A percentile compares a stretch with the other conserved stretches of the same genome.
These are phyloP conservation scores for Tolypocladium capitatum DNA, from an alignment of 2,329 filamentous ascomycete genomes.

Conservation along the genomic window DNA sequence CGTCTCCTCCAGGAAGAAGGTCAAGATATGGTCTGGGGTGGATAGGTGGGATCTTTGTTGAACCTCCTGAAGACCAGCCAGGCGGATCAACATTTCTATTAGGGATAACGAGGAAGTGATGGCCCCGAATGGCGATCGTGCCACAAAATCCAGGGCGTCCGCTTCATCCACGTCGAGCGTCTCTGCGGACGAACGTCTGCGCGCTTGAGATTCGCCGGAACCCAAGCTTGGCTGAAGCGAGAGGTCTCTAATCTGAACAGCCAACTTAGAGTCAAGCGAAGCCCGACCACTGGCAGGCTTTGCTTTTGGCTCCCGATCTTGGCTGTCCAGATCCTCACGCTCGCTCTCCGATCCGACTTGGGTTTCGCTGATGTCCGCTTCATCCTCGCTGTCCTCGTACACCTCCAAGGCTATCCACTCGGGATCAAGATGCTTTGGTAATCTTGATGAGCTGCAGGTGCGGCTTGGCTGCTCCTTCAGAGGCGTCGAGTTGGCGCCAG, in stretches of 20 bases:
- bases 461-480: neutral
- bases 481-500: neutral
- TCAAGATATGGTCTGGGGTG: constrained; percentile 78
- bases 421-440: constrained; percentile 66
- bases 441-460: constrained; percentile 4
- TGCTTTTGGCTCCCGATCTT: constrained; percentile 3
- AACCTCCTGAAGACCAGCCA: constrained; percentile 81
- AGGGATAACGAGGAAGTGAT: constrained; percentile 53
- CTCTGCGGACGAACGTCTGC: neutral
- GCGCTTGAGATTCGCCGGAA: constrained; percentile 1
- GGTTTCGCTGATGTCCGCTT: constrained; percentile 10
- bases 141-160: constrained; percentile 15
- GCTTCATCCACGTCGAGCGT: neutral
- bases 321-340: constrained; percentile 25
- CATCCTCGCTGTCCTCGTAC: constrained; percentile 50
- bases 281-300: constrained; percentile 6
- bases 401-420: constrained; percentile 92
- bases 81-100: constrained; percentile 75
- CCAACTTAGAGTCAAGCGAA: constrained; percentile 24
- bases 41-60: constrained; percentile 81
- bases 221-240: constrained; percentile 15
- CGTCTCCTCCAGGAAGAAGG: constrained; percentile 64
- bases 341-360: constrained; percentile 26
- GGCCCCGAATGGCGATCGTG: constrained; percentile 35
- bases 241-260: constrained; percentile 26